phyloP scores from a whole-genome alignment of 2,329 filamentous ascomycete genomes.

The Xylaria sp. region DNA sequence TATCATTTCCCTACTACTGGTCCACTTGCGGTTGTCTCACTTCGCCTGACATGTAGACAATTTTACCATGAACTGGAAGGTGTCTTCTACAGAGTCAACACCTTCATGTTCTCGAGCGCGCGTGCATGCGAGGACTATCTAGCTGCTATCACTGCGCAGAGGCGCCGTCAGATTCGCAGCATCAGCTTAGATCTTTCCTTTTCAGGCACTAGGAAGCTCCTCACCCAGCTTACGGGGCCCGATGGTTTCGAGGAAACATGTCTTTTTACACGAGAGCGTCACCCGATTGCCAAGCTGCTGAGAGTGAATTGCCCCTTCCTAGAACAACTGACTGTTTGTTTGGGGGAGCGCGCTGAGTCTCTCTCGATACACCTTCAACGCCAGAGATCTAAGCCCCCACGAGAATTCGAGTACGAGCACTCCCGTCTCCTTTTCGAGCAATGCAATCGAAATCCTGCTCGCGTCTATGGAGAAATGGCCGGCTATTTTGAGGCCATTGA shows the following conservation, averaged over 20 bases:
- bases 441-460: neutral
- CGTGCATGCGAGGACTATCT: neutral
- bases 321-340: neutral
- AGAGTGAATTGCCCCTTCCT: neutral
- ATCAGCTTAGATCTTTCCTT: neutral
- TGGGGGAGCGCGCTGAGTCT: neutral
- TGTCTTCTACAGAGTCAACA: conserved; percentile 4
- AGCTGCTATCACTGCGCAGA: neutral
- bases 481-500: neutral
- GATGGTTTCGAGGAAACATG: too few species aligned
- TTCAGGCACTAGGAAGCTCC: neutral
- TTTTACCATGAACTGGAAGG: conserved; percentile 1
- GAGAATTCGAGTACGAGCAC: too few species aligned
- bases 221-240: too few species aligned
- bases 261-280: neutral
- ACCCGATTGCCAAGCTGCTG: neutral
- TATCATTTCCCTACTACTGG: neutral
- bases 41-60: neutral
- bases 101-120: neutral
- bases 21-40: neutral
- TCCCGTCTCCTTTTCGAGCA: neutral
- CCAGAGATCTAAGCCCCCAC: too few species aligned
- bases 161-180: neutral
- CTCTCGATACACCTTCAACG: too few species aligned
- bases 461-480: too few species aligned